Evolutionary conservation across 1,284 basidiomycete species (phyloP).

Genomic region (Ustanciosporium gigantosporum): DNA sequence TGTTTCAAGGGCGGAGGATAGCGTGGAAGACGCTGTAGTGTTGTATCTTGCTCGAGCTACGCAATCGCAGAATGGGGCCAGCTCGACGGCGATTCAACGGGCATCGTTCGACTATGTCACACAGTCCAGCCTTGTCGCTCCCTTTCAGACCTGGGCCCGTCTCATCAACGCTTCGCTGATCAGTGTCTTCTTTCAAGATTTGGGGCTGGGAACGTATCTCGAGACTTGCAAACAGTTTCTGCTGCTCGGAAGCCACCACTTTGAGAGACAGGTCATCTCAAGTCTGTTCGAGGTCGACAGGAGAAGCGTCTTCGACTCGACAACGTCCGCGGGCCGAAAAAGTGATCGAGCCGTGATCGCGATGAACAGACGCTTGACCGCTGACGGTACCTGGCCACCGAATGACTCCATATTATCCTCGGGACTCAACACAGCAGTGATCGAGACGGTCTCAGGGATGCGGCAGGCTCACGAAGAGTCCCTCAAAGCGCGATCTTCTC

Average conservation of each 20-base stretch:
- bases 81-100: neutral
- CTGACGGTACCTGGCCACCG: conserved; percentile 40
- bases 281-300: conserved; percentile 40
- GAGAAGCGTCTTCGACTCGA: conserved; percentile 1
- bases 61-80: conserved; percentile 1
- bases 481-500: neutral
- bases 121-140: conserved; percentile 17
- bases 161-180: conserved; percentile 50
- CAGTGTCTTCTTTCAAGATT: conserved; percentile 48
- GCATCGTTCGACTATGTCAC: conserved; percentile 17
- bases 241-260: conserved; percentile 36
- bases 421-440: conserved; percentile 39
- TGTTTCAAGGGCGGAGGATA: neutral
- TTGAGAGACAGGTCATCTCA: conserved; percentile 22
- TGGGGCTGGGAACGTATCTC: conserved; percentile 42
- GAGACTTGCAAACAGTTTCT: conserved; percentile 47
- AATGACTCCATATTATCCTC: conserved; percentile 31
- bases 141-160: conserved; percentile 41
- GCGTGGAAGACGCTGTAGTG: conserved; percentile 1
- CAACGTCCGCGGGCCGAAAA: neutral
- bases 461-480: conserved; percentile 18
- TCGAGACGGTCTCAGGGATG: conserved; percentile 43
- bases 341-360: conserved; percentile 7
- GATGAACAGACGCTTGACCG: conserved; percentile 17
- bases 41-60: conserved; percentile 21